Evolutionary conservation across 345 rosid genomes (phyloP).

Genomic region (Eucalyptus sp.): DNA sequence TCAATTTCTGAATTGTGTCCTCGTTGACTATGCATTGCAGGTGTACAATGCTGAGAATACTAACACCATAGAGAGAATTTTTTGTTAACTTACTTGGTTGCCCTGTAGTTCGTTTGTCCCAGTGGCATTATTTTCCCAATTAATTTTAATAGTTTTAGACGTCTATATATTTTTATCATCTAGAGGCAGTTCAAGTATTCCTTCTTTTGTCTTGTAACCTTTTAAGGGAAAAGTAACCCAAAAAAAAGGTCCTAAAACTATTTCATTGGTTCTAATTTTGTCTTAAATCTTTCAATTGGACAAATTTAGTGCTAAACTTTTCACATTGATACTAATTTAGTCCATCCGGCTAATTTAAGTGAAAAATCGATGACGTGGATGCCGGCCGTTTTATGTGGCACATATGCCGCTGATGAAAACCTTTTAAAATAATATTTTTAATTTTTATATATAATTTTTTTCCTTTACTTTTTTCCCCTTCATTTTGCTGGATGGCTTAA

Average conservation of each 20-base stretch:
- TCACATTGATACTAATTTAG: accelerated
- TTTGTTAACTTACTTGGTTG: not conserved
- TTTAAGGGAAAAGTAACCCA: not conserved
- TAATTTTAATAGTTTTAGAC: not conserved
- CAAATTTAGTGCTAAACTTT: accelerated
- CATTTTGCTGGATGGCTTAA: too few relatives aligned
- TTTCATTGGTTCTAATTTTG: too few relatives aligned
- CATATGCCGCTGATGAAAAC: too few relatives aligned
- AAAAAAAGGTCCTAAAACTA: too few relatives aligned
- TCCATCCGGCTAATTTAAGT: accelerated
- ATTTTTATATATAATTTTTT: too few relatives aligned
- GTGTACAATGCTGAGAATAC: too few relatives aligned
- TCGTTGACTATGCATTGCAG: conserved; percentile 5
- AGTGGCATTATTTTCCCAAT: not conserved
- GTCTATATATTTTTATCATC: too few relatives aligned
- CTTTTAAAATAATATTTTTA: too few relatives aligned
- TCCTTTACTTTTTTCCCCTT: too few relatives aligned
- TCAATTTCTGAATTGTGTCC: conserved; percentile 12
- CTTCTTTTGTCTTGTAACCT: not conserved
- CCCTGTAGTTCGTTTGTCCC: not conserved
- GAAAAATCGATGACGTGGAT: too few relatives aligned
- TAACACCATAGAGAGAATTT: not conserved
- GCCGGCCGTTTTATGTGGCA: accelerated
- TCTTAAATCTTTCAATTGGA: accelerated
- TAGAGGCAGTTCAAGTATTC: not conserved